phyloP scores from a whole-genome alignment of 345 rosid genomes.

The Orychophragmus violaceus region DNA sequence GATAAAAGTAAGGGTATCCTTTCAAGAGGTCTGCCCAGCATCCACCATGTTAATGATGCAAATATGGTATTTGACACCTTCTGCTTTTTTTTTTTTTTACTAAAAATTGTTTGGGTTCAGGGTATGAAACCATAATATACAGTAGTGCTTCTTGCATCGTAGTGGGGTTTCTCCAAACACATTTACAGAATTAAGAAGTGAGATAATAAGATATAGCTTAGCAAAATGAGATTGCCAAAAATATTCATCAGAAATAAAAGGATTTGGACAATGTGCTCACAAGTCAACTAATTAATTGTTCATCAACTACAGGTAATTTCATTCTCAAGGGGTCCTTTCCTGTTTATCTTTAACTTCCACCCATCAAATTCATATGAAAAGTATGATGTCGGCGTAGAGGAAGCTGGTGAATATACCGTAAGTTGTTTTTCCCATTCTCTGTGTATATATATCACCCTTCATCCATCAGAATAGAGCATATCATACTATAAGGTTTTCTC shows the following conservation, averaged over 20 bases:
- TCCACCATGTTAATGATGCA: slow-evolving; percentile 74
- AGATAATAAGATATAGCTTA: background rate
- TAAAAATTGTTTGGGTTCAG: background rate
- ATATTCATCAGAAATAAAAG: background rate
- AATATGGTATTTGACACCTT: slow-evolving; percentile 51
- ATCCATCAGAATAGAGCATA: background rate
- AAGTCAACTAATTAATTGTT: slow-evolving; percentile 9
- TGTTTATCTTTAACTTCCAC: slow-evolving; percentile 86
- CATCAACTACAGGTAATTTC: slow-evolving; percentile 62
- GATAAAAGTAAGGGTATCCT: slow-evolving; percentile 67
- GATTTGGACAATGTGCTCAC: background rate
- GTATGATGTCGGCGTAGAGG: slow-evolving; percentile 72
- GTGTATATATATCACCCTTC: background rate
- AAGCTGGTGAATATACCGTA: slow-evolving; percentile 96
- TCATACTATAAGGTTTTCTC: background rate
- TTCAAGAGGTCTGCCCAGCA: slow-evolving; percentile 60
- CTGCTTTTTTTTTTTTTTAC: background rate
- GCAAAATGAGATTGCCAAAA: background rate
- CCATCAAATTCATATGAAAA: slow-evolving; percentile 58
- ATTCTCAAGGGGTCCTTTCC: slow-evolving; percentile 76
- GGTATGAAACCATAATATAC: background rate
- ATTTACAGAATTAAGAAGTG: slow-evolving; percentile 1
- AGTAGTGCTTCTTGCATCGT: background rate
- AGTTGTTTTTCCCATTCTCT: slow-evolving; percentile 7
- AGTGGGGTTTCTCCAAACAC: background rate